phyloP scores from a whole-genome alignment of 164 flowering plant genomes.

The Litsea cubeba region DNA sequence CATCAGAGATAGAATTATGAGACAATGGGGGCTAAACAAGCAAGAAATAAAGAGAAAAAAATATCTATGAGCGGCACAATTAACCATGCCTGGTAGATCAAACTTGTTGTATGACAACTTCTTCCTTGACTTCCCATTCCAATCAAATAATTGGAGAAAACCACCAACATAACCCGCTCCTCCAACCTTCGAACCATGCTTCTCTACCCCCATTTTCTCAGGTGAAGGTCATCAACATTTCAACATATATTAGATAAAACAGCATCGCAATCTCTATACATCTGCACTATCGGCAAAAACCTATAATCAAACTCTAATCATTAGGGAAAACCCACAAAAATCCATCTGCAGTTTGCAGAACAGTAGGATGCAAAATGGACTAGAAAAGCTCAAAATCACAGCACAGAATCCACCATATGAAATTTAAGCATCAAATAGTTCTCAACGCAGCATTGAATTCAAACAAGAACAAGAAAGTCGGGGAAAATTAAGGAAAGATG shows the following conservation, averaged over 20 bases:
- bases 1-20: neutral
- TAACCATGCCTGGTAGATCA: constrained; percentile 53
- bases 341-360: neutral
- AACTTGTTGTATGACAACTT: constrained; percentile 73
- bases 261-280: neutral
- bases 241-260: neutral
- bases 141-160: constrained; percentile 84
- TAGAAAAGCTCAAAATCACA: neutral
- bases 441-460: neutral
- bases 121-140: constrained; percentile 87
- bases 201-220: constrained; percentile 13
- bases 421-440: neutral
- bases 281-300: neutral
- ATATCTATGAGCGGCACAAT: neutral
- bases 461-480: neutral
- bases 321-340: neutral
- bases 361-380: neutral
- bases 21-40: neutral
- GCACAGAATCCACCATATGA: neutral
- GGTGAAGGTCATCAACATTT: constrained; percentile 1
- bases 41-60: neutral
- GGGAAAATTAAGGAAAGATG: neutral
- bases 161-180: constrained; percentile 78
- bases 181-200: constrained; percentile 23
- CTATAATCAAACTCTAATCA: neutral